These are phyloP conservation scores for Graphilbum fragrans DNA, from an alignment of 2,329 filamentous ascomycete species.

Conservation along the genomic window DNA sequence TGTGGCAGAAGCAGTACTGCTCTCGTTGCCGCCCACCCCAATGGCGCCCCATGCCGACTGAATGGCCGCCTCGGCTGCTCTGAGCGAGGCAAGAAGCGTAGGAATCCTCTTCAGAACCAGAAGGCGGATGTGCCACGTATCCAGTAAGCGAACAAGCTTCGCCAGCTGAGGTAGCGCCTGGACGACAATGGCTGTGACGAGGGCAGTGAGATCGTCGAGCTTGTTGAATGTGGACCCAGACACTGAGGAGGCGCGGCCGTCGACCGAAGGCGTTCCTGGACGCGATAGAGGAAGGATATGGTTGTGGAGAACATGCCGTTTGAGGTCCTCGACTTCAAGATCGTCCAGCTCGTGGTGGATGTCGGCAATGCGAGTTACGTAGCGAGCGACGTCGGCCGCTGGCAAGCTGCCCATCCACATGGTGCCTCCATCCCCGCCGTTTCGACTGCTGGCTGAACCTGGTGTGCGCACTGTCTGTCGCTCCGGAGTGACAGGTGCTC, in stretches of 20 bases:
- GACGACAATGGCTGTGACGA: slow-evolving; percentile 85
- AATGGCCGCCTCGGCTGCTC: slow-evolving; percentile 54
- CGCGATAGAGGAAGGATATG: slow-evolving; percentile 55
- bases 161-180: slow-evolving; percentile 75
- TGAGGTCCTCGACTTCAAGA: slow-evolving; percentile 75
- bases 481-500: too few relatives aligned
- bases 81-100: slow-evolving; percentile 50
- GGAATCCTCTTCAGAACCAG: slow-evolving; percentile 64
- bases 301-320: slow-evolving; percentile 72
- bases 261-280: slow-evolving; percentile 25
- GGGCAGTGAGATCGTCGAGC: slow-evolving; percentile 80
- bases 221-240: slow-evolving; percentile 43
- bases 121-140: slow-evolving; percentile 67
- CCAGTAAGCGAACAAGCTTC: slow-evolving; percentile 58
- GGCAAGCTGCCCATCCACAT: slow-evolving; percentile 61
- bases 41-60: slow-evolving; percentile 55
- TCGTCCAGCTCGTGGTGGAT: slow-evolving; percentile 59
- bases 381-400: slow-evolving; percentile 48
- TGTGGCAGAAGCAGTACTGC: too few relatives aligned
- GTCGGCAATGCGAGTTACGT: slow-evolving; percentile 62
- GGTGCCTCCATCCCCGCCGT: too few relatives aligned
- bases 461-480: too few relatives aligned
- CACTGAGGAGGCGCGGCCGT: slow-evolving; percentile 21
- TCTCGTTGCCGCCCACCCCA: slow-evolving; percentile 7
- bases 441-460: too few relatives aligned